These are phyloP conservation scores for Fusarium agapanthi DNA, from an alignment of 2,329 filamentous ascomycete genomes.

Conservation along the genomic window DNA sequence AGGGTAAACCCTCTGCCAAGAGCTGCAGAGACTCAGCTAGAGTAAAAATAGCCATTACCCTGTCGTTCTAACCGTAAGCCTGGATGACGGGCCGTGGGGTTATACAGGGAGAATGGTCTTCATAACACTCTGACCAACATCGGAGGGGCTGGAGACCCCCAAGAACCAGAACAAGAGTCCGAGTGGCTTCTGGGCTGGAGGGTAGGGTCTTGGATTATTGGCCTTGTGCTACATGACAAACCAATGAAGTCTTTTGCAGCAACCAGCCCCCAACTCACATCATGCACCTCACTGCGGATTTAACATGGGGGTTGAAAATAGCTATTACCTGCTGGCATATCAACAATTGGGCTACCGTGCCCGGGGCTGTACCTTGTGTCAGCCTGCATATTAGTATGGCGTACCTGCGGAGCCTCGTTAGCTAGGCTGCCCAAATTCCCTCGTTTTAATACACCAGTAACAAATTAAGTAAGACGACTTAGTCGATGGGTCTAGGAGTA, in stretches of 20 bases:
- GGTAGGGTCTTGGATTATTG: fast-evolving
- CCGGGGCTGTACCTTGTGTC: not conserved
- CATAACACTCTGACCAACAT: not conserved
- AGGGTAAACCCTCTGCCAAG: fast-evolving
- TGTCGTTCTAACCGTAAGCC: not conserved
- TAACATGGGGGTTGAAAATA: not conserved
- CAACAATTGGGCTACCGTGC: no score
- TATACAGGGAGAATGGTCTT: fast-evolving
- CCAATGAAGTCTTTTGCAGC: not conserved
- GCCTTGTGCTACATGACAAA: not conserved
- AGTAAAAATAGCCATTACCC: not conserved
- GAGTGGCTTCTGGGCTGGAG: not conserved
- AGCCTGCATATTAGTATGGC: not conserved
- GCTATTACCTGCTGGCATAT: no score
- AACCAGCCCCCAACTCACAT: not conserved
- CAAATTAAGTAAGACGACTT: no score
- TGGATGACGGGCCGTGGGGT: not conserved
- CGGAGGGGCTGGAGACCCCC: not conserved
- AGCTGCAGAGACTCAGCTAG: fast-evolving
- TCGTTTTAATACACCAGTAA: not conserved
- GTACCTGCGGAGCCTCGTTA: not conserved
- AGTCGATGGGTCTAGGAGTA: no score
- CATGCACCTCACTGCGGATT: fast-evolving
- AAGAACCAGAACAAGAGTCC: not conserved
- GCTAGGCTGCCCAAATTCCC: not conserved